Evolutionary conservation across 169 alveolate genomes (phyloP), one percentile per base, ranked within the genome.

Genomic region (Eimeria maxima): DNA sequence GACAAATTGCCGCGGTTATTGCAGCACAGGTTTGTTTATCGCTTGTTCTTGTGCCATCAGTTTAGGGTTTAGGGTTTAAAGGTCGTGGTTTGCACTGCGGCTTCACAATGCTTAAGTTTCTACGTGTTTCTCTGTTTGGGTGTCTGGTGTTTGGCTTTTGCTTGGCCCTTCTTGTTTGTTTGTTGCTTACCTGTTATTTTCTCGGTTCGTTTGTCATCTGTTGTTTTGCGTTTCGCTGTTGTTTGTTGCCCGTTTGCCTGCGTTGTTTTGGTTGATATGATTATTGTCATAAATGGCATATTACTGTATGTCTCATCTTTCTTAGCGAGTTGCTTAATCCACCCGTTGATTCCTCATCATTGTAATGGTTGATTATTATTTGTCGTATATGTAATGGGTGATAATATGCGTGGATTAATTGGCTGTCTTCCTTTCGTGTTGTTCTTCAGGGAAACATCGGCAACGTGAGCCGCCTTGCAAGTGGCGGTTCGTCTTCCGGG

Each of bases 361-460:
- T 33, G 38, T 33, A 24, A 20, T 60, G 71, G 4, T 60, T 5
- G 24, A 20, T 60, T 60, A 60, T 6, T 16, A 24, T 7, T 60
- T 60, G 18, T 60, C 22, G 0, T 1, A 18, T 57, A 57, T 0
- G 1, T 22, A 14, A 57, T 57, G 5, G 24, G 24, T 60, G 18
- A 4, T 4, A 4, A 60, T 60, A 60, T 60, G 18, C 71, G 18
- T 60, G 0, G 3, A 60, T 60, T 60, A 16, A 57, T 57, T 57
- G n/a, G 22, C 22, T 57, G 16, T 1, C 22, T 57, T 57, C 16
- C 2, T 60, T 60, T 7, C 5, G 29, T 60, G 16, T 24, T 60
- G 71, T 60, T n/a, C n/a, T 45, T 27, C 83, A 76, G 88, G 88
- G 88, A 76, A 76, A 76, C 38, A 76, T 76, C 57, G 88, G 88